A percentile compares a stretch with the other conserved stretches of the same genome.
phyloP scores from a whole-genome alignment of 2,329 filamentous ascomycete genomes.

The Aphanocladium album region DNA sequence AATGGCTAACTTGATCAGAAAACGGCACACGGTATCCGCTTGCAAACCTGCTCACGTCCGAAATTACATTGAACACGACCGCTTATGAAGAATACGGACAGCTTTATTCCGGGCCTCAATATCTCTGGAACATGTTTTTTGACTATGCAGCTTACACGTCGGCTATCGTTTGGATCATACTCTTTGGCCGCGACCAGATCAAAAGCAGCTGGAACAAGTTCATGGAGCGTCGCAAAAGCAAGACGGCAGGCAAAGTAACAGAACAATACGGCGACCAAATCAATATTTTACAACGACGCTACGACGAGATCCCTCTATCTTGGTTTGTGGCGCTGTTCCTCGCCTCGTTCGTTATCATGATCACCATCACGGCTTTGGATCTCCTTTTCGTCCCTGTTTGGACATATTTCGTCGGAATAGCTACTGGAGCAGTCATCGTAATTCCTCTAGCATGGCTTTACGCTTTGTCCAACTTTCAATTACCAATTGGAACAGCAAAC shows the following conservation, averaged over 20 bases:
- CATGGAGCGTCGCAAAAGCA: constrained; percentile 27
- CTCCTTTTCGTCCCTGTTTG: constrained; percentile 55
- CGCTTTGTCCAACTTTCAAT: constrained; percentile 50
- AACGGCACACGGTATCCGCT: constrained; percentile 32
- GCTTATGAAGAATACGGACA: constrained; percentile 45
- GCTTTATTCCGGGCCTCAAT: constrained; percentile 53
- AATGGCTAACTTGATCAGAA: constrained; percentile 18
- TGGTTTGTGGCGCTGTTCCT: constrained; percentile 51
- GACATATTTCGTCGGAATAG: constrained; percentile 54
- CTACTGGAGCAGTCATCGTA: constrained; percentile 50
- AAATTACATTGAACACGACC: constrained; percentile 42
- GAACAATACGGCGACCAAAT: constrained; percentile 54
- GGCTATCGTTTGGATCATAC: constrained; percentile 52
- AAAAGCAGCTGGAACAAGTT: constrained; percentile 40
- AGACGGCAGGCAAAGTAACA: constrained; percentile 36
- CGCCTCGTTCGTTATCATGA: constrained; percentile 34
- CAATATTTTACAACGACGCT: constrained; percentile 53
- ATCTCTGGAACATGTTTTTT: constrained; percentile 55
- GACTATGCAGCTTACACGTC: constrained; percentile 56
- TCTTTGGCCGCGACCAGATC: constrained; percentile 49
- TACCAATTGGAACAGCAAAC: constrained; percentile 53
- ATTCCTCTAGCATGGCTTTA: constrained; percentile 56
- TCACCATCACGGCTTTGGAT: constrained; percentile 45
- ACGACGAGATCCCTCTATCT: constrained; percentile 54
- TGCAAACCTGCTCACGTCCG: constrained; percentile 27